These are phyloP conservation scores for Trapa incisa DNA, from an alignment of 345 rosid genomes.

Conservation along the genomic window DNA sequence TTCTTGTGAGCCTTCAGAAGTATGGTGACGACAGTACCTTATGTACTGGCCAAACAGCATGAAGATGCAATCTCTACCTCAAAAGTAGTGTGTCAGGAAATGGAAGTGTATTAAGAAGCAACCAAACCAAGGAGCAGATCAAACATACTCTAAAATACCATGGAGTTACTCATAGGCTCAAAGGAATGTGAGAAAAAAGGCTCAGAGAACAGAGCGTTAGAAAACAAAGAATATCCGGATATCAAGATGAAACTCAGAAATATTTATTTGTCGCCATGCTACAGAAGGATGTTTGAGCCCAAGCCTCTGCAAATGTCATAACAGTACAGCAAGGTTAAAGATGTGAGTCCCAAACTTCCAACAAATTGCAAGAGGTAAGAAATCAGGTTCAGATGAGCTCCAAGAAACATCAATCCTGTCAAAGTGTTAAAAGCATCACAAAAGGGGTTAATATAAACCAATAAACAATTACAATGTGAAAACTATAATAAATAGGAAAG, in stretches of 20 bases:
- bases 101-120: background rate
- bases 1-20: background rate
- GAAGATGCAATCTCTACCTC: slow-evolving; percentile 1
- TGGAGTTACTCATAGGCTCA: background rate
- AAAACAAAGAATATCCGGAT: slow-evolving; percentile 22
- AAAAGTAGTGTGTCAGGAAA: slow-evolving; percentile 1
- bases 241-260: slow-evolving; percentile 12
- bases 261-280: slow-evolving; percentile 3
- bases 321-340: slow-evolving; percentile 98
- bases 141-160: background rate
- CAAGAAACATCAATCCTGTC: slow-evolving; percentile 93
- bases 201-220: background rate
- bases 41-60: background rate
- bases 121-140: background rate
- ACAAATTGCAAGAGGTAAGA: slow-evolving; percentile 90
- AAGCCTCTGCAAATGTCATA: slow-evolving; percentile 95
- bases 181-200: background rate
- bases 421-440: slow-evolving; percentile 38
- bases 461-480: slow-evolving; percentile 4
- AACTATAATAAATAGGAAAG: background rate
- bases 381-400: slow-evolving; percentile 86
- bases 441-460: slow-evolving; percentile 33
- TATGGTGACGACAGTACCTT: background rate
- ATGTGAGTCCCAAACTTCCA: slow-evolving; percentile 99
- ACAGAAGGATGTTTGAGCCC: slow-evolving; percentile 27